phyloP scores from a whole-genome alignment of 2,329 filamentous ascomycete genomes.

The Arthrobotrys conoides region DNA sequence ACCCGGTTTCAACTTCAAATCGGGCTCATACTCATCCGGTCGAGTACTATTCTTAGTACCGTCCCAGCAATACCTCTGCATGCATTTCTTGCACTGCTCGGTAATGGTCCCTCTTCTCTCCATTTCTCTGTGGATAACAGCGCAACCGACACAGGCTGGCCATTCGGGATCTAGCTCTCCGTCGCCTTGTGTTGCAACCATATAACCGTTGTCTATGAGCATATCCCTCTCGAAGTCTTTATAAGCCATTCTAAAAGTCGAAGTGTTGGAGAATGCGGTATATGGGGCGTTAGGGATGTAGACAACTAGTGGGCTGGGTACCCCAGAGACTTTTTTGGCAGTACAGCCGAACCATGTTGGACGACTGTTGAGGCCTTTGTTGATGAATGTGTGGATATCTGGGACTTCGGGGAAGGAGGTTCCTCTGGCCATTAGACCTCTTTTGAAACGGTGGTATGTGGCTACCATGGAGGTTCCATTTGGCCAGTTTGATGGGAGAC shows the following conservation, averaged over 20 bases:
- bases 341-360: conserved; percentile 88
- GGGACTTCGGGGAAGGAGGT: conserved; percentile 81
- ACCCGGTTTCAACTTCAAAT: conserved; percentile 35
- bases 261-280: conserved; percentile 80
- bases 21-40: conserved; percentile 37
- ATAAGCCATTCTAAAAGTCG: conserved; percentile 80
- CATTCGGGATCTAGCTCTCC: conserved; percentile 80
- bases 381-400: conserved; percentile 82
- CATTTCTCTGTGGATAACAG: conserved; percentile 83
- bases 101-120: conserved; percentile 78
- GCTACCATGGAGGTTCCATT: conserved; percentile 82
- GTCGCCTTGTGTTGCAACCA: conserved; percentile 86
- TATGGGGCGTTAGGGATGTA: conserved; percentile 93
- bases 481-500: conserved; percentile 74
- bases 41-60: conserved; percentile 70
- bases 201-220: conserved; percentile 88
- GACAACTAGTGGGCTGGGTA: conserved; percentile 77
- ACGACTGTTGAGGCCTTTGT: conserved; percentile 79
- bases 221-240: conserved; percentile 77
- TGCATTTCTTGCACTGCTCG: conserved; percentile 80
- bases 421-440: conserved; percentile 72
- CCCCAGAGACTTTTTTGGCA: conserved; percentile 73
- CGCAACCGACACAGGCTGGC: conserved; percentile 89
- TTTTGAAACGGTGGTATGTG: conserved; percentile 76
- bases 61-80: conserved; percentile 92